Evolutionary conservation across 148 eudicot genomes (phyloP).

Genomic region (Nepenthes mirabilis): DNA sequence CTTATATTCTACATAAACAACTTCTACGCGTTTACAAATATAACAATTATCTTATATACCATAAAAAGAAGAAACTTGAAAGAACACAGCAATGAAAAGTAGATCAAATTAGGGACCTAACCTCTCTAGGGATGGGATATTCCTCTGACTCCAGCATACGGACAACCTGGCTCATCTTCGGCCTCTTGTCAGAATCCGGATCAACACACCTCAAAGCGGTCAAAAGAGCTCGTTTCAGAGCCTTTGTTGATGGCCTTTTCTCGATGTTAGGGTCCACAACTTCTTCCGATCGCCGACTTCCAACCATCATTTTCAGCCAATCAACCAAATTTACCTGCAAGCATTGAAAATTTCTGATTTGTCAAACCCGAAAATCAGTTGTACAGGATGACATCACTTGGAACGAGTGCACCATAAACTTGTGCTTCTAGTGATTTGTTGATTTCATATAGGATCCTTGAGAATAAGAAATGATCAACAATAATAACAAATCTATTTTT

Average conservation of each 20-base stretch:
- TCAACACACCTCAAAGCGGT: constrained; percentile 65
- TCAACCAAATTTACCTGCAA: constrained; percentile 61
- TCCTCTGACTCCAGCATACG: constrained; percentile 78
- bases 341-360: not conserved
- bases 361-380: too few relatives aligned
- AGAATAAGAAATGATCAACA: too few relatives aligned
- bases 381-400: too few relatives aligned
- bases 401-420: too few relatives aligned
- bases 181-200: constrained; percentile 63
- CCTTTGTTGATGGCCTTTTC: constrained; percentile 46
- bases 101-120: constrained; percentile 1
- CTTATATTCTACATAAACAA: not conserved
- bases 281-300: constrained; percentile 62
- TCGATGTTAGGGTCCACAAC: constrained; percentile 54
- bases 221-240: constrained; percentile 51
- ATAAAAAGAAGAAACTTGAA: not conserved
- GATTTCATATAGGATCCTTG: too few relatives aligned
- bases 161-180: constrained; percentile 63
- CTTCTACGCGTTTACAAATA: not conserved
- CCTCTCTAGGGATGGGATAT: constrained; percentile 68
- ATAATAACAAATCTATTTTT: too few relatives aligned
- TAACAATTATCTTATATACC: not conserved
- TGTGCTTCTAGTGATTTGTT: too few relatives aligned
- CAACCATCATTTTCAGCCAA: constrained; percentile 76
- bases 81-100: not conserved